These are phyloP conservation scores for Nemania sp. DNA, from an alignment of 2,329 filamentous ascomycete genomes.

Conservation along the genomic window DNA sequence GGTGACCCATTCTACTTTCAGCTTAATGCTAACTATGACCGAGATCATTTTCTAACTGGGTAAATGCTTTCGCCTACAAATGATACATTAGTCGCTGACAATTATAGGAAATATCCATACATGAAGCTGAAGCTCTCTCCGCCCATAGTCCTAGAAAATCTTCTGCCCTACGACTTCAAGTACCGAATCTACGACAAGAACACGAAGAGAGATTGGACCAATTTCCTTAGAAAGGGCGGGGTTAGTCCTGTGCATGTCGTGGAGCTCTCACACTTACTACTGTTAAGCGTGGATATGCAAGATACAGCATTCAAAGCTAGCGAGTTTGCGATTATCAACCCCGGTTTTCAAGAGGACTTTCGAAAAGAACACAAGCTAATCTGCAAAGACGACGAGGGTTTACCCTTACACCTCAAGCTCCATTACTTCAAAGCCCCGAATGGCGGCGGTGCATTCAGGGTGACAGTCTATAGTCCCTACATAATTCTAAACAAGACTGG, in stretches of 20 bases:
- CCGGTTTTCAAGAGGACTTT: conserved; percentile 88
- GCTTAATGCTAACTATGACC: conserved; percentile 87
- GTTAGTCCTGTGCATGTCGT: conserved; percentile 98
- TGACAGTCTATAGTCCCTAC: conserved; percentile 95
- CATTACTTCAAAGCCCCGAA: conserved; percentile 93
- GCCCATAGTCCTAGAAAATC: conserved; percentile 92
- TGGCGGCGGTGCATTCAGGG: conserved; percentile 94
- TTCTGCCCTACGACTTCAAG: conserved; percentile 98
- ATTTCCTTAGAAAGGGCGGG: conserved; percentile 95
- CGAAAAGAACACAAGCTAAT: conserved; percentile 81
- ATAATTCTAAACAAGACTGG: conserved; percentile 96
- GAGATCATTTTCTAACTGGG: conserved; percentile 82
- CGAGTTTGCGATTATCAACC: conserved; percentile 97
- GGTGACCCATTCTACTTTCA: conserved; percentile 97
- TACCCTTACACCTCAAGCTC: conserved; percentile 82
- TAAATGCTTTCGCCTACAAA: conserved; percentile 55
- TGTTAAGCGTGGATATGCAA: conserved; percentile 96
- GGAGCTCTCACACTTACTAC: conserved; percentile 90
- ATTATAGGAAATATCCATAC: conserved; percentile 81
- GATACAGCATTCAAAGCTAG: conserved; percentile 94
- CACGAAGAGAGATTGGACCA: conserved; percentile 98
- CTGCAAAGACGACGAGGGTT: conserved; percentile 85
- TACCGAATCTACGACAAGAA: conserved; percentile 99
- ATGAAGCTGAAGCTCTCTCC: conserved; percentile 94
- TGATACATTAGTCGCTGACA: conserved; percentile 48